Base-by-base conservation (phyloP, 805 yeast species). In the Zygoascus biomembranicola region DNA sequence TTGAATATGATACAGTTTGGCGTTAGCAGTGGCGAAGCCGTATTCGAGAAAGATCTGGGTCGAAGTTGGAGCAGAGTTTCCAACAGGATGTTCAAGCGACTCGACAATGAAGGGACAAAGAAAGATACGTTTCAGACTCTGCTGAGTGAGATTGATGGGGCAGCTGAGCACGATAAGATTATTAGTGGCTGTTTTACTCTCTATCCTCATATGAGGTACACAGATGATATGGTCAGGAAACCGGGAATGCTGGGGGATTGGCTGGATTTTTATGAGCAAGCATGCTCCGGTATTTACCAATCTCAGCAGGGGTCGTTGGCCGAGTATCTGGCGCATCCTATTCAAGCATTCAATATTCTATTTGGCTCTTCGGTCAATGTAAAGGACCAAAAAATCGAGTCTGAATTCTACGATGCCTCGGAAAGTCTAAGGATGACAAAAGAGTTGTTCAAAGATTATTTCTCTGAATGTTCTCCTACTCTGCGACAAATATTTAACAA, bases 1-100 rank as follows among this genome's bases (percentile, higher is more conserved):
- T 73, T 92, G 42, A 92, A 92, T 63, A 79, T 83, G 61, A 66
- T 92, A 41, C 98, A 92, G 60, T 90, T 92, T 63, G 75, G 72
- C 44, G 69, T 52, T 16, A 35, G 32, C 10, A n/a, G 32, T 13
- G 52, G 48, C 28, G 52, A 48, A 4, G 43, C 62, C 63, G 9
- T 53, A 13, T 48, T 48, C 39, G 23, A 44, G 28, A 87, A 85
- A 66, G 96, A 89, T 67, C 61, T 73, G 10, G 81, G 78, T 51
- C 58, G 79, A 47, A 77, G 84, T 20, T 87, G 95, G 95, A 85
- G 75, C 60, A 66, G 77, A 14, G 68, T 85, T 35, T 82, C 85
- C 1, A 82, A 82, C 56, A 71, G 73, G 49, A 70, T 88, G 5
- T 90, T 88, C 66, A 72, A 69, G 50, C 14, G 35, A 28, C 31